These are phyloP conservation scores for Paraglomus occultum DNA, from an alignment of 192 early-diverging fungal genomes.

Conservation along the genomic window DNA sequence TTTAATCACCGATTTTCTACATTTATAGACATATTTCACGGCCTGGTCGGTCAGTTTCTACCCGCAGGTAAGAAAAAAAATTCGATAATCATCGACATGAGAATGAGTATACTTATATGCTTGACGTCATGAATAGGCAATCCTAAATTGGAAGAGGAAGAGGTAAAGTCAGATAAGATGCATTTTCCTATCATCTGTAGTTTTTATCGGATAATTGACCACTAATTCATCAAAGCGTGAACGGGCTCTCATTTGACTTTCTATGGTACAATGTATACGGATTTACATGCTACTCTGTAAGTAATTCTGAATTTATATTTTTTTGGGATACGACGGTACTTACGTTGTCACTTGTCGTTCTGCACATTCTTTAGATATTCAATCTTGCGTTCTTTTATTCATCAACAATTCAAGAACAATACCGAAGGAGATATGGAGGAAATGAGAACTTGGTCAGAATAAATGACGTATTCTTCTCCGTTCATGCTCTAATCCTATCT, in stretches of 20 bases:
- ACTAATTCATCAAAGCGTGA: slow-evolving; percentile 48
- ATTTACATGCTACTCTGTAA: slow-evolving; percentile 79
- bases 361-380: slow-evolving; percentile 52
- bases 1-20: no score
- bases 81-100: no score
- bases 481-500: slow-evolving; percentile 76
- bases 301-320: background rate
- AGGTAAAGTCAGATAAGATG: slow-evolving; percentile 36
- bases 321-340: background rate
- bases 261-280: slow-evolving; percentile 83
- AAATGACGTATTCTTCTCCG: slow-evolving; percentile 86
- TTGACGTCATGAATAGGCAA: slow-evolving; percentile 20
- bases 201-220: background rate
- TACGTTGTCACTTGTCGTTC: background rate
- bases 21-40: slow-evolving; percentile 61
- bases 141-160: slow-evolving; percentile 75
- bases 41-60: slow-evolving; percentile 92
- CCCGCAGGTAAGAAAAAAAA: slow-evolving; percentile 51
- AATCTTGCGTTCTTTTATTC: slow-evolving; percentile 75
- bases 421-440: slow-evolving; percentile 65
- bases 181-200: background rate
- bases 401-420: slow-evolving; percentile 64
- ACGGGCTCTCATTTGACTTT: slow-evolving; percentile 90
- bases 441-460: slow-evolving; percentile 68
- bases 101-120: no score